These are phyloP conservation scores for Basidiobolus meristosporus DNA, from an alignment of 371 early-diverging fungal genomes.

Conservation along the genomic window DNA sequence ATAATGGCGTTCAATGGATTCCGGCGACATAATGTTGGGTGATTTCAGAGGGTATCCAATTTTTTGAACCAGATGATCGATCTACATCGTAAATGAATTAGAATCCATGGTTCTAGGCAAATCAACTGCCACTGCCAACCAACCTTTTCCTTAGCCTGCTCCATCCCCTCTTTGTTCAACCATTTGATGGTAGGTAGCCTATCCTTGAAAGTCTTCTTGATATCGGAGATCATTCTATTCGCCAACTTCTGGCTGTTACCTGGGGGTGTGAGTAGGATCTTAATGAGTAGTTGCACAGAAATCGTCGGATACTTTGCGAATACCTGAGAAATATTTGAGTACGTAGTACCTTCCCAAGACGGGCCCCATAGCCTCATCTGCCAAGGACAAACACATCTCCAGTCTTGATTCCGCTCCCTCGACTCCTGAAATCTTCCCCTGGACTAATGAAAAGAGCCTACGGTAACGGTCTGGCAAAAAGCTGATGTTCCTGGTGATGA, in stretches of 20 bases:
- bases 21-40: slow-evolving; percentile 22
- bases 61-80: slow-evolving; percentile 10
- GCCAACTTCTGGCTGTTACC: slow-evolving; percentile 12
- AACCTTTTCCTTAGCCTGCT: slow-evolving; percentile 23
- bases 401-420: slow-evolving; percentile 7
- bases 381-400: slow-evolving; percentile 16
- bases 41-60: slow-evolving; percentile 21
- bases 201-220: slow-evolving; percentile 14
- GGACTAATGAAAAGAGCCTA: not conserved
- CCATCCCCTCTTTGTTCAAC: slow-evolving; percentile 24
- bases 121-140: too few relatives aligned
- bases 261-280: not conserved
- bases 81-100: too few relatives aligned
- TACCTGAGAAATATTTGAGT: slow-evolving; percentile 17
- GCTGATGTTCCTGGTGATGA: not conserved
- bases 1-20: slow-evolving; percentile 18
- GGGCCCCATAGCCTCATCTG: slow-evolving; percentile 19
- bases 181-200: slow-evolving; percentile 20
- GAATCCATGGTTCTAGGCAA: too few relatives aligned
- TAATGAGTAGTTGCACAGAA: too few relatives aligned
- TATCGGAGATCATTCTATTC: slow-evolving; percentile 14
- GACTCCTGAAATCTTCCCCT: not conserved
- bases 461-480: not conserved
- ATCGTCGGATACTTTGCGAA: too few relatives aligned
- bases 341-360: slow-evolving; percentile 32